These are phyloP conservation scores for Didymella lethalis DNA, from an alignment of 2,329 filamentous ascomycete species.

Conservation along the genomic window DNA sequence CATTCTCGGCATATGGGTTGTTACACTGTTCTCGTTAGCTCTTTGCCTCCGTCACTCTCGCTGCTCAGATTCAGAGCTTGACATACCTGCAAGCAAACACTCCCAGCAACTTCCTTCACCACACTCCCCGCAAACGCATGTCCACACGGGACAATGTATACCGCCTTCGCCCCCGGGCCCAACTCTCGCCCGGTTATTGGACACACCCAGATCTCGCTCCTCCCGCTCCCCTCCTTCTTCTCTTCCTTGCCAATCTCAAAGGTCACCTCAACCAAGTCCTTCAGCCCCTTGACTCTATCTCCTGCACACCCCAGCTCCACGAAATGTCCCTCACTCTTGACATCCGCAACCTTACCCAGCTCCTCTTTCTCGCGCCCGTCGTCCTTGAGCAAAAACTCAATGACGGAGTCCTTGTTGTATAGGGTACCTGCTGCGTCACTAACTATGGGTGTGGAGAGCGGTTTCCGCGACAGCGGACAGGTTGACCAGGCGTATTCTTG, in stretches of 20 bases:
- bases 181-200: constrained; percentile 87
- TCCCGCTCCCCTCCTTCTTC: constrained; percentile 52
- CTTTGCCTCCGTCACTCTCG: background rate
- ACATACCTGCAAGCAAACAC: constrained; percentile 65
- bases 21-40: constrained; percentile 67
- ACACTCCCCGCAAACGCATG: constrained; percentile 91
- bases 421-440: constrained; percentile 84
- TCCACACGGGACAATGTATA: constrained; percentile 93
- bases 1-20: constrained; percentile 72
- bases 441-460: constrained; percentile 77
- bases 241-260: constrained; percentile 65
- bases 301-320: constrained; percentile 55
- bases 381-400: constrained; percentile 70
- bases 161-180: constrained; percentile 78
- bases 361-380: constrained; percentile 68
- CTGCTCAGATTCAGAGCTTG: background rate
- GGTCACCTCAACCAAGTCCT: constrained; percentile 86
- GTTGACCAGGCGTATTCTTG: constrained; percentile 86
- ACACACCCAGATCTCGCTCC: constrained; percentile 74
- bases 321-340: constrained; percentile 66
- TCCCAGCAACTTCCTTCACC: constrained; percentile 77
- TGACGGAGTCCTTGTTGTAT: constrained; percentile 93
- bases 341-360: constrained; percentile 52
- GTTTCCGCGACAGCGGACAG: constrained; percentile 83
- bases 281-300: constrained; percentile 75